Base-by-base conservation (phyloP, 2,329 filamentous ascomycete genomes). In the Pyrenochaeta sp. region DNA sequence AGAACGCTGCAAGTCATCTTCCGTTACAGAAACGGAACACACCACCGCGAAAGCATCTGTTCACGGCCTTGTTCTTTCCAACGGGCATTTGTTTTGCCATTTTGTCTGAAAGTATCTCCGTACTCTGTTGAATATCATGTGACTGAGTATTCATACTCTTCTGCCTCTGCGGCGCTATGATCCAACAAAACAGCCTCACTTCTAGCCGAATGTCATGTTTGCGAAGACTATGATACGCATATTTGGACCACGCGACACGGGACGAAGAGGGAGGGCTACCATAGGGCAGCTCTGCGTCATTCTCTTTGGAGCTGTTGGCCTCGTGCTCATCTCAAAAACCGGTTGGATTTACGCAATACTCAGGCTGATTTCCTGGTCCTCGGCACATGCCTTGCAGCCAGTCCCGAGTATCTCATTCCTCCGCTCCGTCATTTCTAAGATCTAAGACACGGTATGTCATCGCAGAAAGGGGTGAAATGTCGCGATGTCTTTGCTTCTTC, bases 191-290 rank as follows among this genome's bases (percentile, higher is more conserved):
- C 10, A 40, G 37, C 18, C 37, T 29, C 11, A 29, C 7, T 7
- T 29, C n/a, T 11, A 30, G 5, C 23, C 29, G 14, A 14, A 30
- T 27, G 23, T 9, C 9, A 27, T 27, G 9, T 23, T 30, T 17
- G 7, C 40, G 12, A 42, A 11, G 21, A 30, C 12, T 10, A 27
- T 39, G 35, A 32, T 49, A 53, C 51, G 49, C 51, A 45, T 54
- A 42, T 56, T 57, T 50, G 41, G 54, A 57, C 60, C 56, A 68
- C 49, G 50, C 55, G 60, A 61, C 58, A 61, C 57, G 43, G 51
- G 49, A 49, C 44, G 42, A 45, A 46, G 37, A 45, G 40, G 15
- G 29, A 18, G 46, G 17, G 27, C 51, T 47, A 35, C 51, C 49
- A 18, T 45, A 46, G 46, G 39, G 44, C 32, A 48, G 37, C 11